phyloP scores from a whole-genome alignment of 1,139 yeast species.

The Geotrichum candidum region DNA sequence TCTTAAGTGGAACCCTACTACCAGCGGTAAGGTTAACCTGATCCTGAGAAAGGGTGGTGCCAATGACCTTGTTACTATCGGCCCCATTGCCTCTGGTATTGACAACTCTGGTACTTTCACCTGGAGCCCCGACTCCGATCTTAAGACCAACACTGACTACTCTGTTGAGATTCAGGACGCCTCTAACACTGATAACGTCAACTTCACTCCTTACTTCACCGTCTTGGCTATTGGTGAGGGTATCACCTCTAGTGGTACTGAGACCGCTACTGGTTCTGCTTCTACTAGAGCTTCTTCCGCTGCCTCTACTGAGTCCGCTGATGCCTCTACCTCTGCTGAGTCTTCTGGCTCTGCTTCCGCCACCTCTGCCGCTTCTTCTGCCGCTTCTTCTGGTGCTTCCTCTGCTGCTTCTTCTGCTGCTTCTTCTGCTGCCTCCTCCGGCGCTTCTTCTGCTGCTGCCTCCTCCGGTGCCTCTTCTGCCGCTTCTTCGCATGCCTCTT shows the following conservation, averaged over 20 bases:
- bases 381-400: too few relatives aligned
- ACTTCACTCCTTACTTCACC: constrained; percentile 34
- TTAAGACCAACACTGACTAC: constrained; percentile 30
- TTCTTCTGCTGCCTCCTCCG: too few relatives aligned
- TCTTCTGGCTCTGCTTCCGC: constrained; percentile 10
- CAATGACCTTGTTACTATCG: constrained; percentile 24
- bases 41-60: constrained; percentile 31
- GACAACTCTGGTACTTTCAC: constrained; percentile 30
- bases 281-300: constrained; percentile 32
- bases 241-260: constrained; percentile 21
- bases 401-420: too few relatives aligned
- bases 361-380: background rate
- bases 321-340: constrained; percentile 18
- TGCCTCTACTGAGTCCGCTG: constrained; percentile 17
- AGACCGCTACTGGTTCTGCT: constrained; percentile 17
- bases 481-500: constrained; percentile 20
- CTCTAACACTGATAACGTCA: constrained; percentile 18
- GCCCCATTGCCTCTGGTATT: constrained; percentile 30
- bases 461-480: constrained; percentile 20
- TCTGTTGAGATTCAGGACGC: constrained; percentile 31
- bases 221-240: constrained; percentile 29
- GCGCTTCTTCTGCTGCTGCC: constrained; percentile 15
- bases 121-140: constrained; percentile 29
- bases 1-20: constrained; percentile 31
- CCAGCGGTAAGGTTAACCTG: constrained; percentile 30